Percentiles rank a stretch among this genome's conserved stretches.
phyloP scores from a whole-genome alignment of 345 rosid genomes.

The Moringa oleifera region DNA sequence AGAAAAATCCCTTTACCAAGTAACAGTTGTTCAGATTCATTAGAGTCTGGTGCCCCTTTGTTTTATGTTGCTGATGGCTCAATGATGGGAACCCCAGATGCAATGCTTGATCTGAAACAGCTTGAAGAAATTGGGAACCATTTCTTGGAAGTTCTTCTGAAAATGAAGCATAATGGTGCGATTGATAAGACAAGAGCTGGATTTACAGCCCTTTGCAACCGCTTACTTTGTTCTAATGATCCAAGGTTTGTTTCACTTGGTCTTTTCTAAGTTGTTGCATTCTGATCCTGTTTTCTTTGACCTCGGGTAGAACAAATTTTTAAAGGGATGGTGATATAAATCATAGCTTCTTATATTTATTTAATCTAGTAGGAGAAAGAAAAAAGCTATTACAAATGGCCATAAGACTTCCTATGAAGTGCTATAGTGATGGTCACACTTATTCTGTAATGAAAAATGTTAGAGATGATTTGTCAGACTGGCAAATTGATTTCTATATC shows the following conservation, averaged over 20 bases:
- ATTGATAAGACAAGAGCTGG: conserved; percentile 99
- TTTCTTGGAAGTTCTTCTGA: conserved; percentile 90
- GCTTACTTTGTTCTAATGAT: conserved; percentile 89
- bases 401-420: no score
- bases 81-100: conserved; percentile 22
- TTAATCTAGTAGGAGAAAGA: no score
- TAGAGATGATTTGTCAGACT: no score
- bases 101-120: conserved; percentile 71
- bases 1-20: conserved; percentile 83
- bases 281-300: background rate
- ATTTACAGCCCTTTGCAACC: conserved; percentile 93
- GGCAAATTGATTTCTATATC: no score
- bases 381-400: no score
- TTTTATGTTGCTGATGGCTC: conserved; percentile 31
- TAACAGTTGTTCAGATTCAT: conserved; percentile 33
- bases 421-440: no score
- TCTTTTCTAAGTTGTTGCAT: conserved; percentile 8
- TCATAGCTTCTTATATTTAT: no score
- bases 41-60: conserved; percentile 24
- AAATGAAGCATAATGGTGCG: conserved; percentile 98
- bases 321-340: background rate
- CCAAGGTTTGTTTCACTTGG: conserved; percentile 41
- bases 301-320: background rate
- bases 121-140: conserved; percentile 85
- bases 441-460: no score